Evolutionary conservation across 2,329 filamentous ascomycete genomes (phyloP).

Genomic region (Lachnellula hyalina): DNA sequence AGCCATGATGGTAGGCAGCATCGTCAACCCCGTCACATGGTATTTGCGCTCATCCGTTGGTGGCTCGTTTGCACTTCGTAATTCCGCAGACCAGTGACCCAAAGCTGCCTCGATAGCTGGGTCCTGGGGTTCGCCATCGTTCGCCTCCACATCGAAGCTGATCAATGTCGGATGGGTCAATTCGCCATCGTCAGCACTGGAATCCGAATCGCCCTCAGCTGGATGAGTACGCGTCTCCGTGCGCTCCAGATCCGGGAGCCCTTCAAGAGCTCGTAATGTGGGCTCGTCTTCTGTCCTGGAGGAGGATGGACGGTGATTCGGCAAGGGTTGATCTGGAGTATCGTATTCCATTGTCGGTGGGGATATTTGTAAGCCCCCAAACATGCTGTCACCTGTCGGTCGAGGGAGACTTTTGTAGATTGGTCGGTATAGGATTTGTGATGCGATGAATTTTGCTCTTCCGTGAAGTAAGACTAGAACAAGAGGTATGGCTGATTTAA

Average conservation of each 20-base stretch:
- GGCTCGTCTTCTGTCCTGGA: conserved; percentile 19
- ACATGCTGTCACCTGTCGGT: conserved; percentile 27
- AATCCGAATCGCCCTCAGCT: conserved; percentile 19
- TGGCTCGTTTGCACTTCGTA: conserved; percentile 30
- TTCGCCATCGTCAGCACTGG: conserved; percentile 29
- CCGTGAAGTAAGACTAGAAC: conserved; percentile 21
- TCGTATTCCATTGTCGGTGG: conserved; percentile 21
- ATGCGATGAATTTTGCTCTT: conserved; percentile 21
- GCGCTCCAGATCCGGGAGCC: conserved; percentile 19
- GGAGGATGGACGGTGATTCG: background rate
- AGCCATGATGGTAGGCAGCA: conserved; percentile 30
- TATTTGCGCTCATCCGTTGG: conserved; percentile 22
- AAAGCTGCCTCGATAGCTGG: background rate
- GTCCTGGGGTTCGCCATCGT: conserved; percentile 14
- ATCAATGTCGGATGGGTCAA: conserved; percentile 29
- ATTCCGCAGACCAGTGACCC: conserved; percentile 31
- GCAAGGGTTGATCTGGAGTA: conserved; percentile 14
- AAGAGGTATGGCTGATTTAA: conserved; percentile 22
- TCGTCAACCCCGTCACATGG: conserved; percentile 29
- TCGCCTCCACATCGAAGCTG: conserved; percentile 32
- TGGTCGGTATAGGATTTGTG: conserved; percentile 23
- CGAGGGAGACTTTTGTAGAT: conserved; percentile 29
- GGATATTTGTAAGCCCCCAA: conserved; percentile 16
- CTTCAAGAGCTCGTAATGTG: conserved; percentile 30
- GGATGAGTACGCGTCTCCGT: conserved; percentile 9